These are phyloP conservation scores for Scedosporium minutisporum DNA, from an alignment of 2,329 filamentous ascomycete species.

Conservation along the genomic window DNA sequence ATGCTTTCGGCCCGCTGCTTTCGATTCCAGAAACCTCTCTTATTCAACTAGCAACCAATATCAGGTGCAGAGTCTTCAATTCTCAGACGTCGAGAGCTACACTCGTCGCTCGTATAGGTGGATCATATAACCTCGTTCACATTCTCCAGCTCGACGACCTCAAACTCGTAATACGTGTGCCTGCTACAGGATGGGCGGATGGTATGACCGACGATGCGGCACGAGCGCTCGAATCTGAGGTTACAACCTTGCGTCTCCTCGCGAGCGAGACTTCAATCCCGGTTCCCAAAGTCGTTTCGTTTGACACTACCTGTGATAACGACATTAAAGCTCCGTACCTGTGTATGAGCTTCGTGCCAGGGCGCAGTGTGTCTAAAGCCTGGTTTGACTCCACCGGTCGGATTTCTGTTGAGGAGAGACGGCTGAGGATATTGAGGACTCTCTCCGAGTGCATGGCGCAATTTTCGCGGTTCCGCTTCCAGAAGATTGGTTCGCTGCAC, in stretches of 20 bases:
- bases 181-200: neutral
- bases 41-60: neutral
- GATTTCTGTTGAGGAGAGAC: conserved; percentile 8
- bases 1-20: neutral
- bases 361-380: conserved; percentile 6
- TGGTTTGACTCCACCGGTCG: conserved; percentile 8
- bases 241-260: neutral
- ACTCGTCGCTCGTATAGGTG: neutral
- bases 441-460: conserved; percentile 9
- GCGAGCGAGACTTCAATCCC: conserved; percentile 7
- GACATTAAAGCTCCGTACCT: conserved; percentile 12
- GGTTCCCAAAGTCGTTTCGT: conserved; percentile 11
- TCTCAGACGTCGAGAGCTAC: neutral
- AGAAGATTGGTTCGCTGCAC: conserved; percentile 10
- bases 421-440: conserved; percentile 9
- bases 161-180: neutral
- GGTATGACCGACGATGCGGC: neutral
- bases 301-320: conserved; percentile 10
- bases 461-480: conserved; percentile 9
- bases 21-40: neutral
- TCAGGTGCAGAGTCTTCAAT: neutral
- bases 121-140: neutral
- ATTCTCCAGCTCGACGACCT: neutral
- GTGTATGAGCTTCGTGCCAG: conserved; percentile 12
- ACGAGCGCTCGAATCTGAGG: neutral